Conservation (phyloP, 2,329 filamentous ascomycete genomes). For the Cryphonectria japonica region DNA sequence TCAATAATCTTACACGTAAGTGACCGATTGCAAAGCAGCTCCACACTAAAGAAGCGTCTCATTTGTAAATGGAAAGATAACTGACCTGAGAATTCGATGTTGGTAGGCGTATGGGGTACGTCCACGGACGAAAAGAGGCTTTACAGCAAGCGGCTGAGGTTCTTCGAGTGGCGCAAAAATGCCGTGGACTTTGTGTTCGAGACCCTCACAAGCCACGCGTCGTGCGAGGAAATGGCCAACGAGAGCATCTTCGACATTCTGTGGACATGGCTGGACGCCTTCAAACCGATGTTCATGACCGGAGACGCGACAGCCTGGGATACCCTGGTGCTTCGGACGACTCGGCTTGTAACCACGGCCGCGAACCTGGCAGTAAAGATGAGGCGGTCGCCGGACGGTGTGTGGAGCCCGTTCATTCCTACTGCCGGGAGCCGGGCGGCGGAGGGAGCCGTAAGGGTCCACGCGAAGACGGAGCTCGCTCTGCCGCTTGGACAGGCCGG, state of each 20-base stretch:
- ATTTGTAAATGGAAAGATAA: not conserved
- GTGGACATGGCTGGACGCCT: not conserved
- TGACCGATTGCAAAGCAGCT: not conserved
- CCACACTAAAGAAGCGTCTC: not conserved
- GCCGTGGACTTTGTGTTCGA: constrained; percentile 11
- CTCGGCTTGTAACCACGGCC: constrained; percentile 1
- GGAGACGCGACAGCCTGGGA: constrained; percentile 8
- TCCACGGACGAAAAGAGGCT: not conserved
- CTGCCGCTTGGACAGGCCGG: constrained; percentile 2
- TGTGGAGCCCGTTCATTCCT: constrained; percentile 18
- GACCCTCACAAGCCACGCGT: constrained; percentile 1
- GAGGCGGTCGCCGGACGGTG: constrained; percentile 12
- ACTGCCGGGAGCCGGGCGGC: not conserved
- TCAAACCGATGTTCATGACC: not conserved
- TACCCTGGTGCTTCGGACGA: not conserved
- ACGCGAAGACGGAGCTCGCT: not conserved
- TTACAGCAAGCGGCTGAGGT: constrained; percentile 8
- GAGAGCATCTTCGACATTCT: constrained; percentile 11
- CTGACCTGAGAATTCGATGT: not conserved
- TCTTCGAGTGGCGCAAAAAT: constrained; percentile 15
- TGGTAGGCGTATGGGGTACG: not conserved
- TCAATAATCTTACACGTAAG: constrained; percentile 6
- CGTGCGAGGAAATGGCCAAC: constrained; percentile 8
- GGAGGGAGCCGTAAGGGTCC: not conserved
- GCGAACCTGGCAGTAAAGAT: constrained; percentile 11